Conservation (phyloP, 805 yeast genomes). For the Saccharomyces mikatae region DNA sequence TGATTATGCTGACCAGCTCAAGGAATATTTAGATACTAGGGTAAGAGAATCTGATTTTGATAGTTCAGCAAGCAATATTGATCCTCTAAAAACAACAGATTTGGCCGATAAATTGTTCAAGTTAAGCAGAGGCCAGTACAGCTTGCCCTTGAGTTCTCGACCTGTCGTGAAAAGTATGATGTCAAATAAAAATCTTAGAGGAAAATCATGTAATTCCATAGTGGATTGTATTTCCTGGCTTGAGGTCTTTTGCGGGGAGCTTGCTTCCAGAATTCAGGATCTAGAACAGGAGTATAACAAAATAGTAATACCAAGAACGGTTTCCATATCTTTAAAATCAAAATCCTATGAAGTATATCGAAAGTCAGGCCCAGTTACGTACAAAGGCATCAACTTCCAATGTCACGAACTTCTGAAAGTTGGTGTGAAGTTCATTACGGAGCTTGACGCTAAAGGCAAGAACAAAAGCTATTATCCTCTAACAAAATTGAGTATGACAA, state of each 20-base stretch:
- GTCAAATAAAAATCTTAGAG: conserved; percentile 72
- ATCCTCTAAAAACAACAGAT: conserved; percentile 36
- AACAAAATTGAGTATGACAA: conserved; percentile 40
- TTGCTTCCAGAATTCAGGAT: conserved; percentile 62
- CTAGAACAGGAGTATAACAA: conserved; percentile 49
- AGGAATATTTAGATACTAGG: conserved; percentile 12
- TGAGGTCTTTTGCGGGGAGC: conserved; percentile 72
- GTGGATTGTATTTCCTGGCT: conserved; percentile 71
- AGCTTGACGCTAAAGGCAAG: conserved; percentile 27
- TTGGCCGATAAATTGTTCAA: conserved; percentile 50
- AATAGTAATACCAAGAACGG: conserved; percentile 40
- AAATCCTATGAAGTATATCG: conserved; percentile 12
- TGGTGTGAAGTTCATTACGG: conserved; percentile 37
- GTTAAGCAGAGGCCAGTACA: conserved; percentile 55
- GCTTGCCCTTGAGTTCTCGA: conserved; percentile 47
- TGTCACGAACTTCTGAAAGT: conserved; percentile 23
- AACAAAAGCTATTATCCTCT: conserved; percentile 38
- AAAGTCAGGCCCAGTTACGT: conserved; percentile 15
- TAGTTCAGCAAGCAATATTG: conserved; percentile 14
- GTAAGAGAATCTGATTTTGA: conserved; percentile 3
- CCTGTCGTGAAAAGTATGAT: conserved; percentile 77
- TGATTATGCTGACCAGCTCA: conserved; percentile 30
- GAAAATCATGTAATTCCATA: conserved; percentile 41
- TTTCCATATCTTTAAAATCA: conserved; percentile 34
- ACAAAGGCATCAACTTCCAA: conserved; percentile 9